Conservation (phyloP, 2,329 filamentous ascomycete genomes). For the Epichloe elymi region DNA sequence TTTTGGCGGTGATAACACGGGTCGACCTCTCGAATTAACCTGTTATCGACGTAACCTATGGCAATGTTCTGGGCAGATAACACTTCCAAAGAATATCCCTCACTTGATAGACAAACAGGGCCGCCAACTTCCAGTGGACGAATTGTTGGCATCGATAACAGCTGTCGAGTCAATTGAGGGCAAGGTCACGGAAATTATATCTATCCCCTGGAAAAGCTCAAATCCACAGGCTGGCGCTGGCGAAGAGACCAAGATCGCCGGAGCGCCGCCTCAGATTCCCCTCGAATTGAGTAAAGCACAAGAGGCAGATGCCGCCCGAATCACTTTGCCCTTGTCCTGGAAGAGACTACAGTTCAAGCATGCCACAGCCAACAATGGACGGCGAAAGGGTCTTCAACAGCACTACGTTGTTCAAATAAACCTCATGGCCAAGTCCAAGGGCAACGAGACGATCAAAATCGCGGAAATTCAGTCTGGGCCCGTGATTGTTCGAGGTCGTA, state of each 20-base stretch:
- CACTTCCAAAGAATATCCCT: constrained; percentile 57
- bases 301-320: constrained; percentile 65
- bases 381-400: constrained; percentile 86
- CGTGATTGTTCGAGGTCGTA: constrained; percentile 89
- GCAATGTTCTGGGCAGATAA: constrained; percentile 83
- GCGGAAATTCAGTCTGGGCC: constrained; percentile 81
- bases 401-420: constrained; percentile 85
- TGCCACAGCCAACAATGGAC: constrained; percentile 89
- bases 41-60: constrained; percentile 93
- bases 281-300: constrained; percentile 44
- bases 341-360: constrained; percentile 92
- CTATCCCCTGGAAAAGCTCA: constrained; percentile 86
- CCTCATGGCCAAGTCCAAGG: constrained; percentile 61
- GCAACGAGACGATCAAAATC: constrained; percentile 55
- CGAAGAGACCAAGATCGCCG: constrained; percentile 35
- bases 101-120: constrained; percentile 63
- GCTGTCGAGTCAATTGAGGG: constrained; percentile 88
- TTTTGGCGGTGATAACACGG: constrained; percentile 45
- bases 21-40: constrained; percentile 65
- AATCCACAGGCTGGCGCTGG: constrained; percentile 34
- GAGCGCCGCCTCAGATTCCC: constrained; percentile 39
- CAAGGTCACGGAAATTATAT: constrained; percentile 86
- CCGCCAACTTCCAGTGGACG: constrained; percentile 60
- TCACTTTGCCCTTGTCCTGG: constrained; percentile 79
- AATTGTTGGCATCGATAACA: constrained; percentile 70